Evolutionary conservation across 768 basidiomycete species (phyloP), one percentile per base, ranked within the genome.

Genomic region (Termitomyces heimii): DNA sequence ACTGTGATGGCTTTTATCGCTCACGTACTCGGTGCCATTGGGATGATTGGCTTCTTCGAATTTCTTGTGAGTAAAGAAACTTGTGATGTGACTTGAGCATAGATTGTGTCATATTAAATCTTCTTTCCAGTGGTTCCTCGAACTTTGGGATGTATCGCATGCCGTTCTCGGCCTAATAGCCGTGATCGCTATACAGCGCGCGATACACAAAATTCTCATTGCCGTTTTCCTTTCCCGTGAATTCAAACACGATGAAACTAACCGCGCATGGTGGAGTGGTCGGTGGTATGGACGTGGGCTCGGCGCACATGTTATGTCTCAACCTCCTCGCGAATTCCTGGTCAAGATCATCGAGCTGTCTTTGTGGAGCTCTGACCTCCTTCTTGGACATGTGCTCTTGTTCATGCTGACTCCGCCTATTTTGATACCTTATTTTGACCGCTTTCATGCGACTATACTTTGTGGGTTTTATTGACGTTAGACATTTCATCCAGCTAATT

Each of bases 171-270:
- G 96, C 28, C 80, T 97, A 51, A 92, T 98, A 64, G 82, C 94
- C 8, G 88, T 94, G 59, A 90, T 98, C 59, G 83, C 86, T 56
- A 91, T 98, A 56, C 94, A 98, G 68, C 85, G 97, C 51, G 90
- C 90, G 18, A 74, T 98, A 59, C 88, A 95, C 82, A 98, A 98
- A 79, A 79, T 94, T 58, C 76, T 97, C 55, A 98, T 99, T 66
- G 79, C 95, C 0, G 88, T 96, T 59, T 94, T 95, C 83, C 77
- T 98, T 37, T 89, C 94, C 40, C 89, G 97, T 61, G 97, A 99
- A 73, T 97, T 97, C 82, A 99, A 99, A 76, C 94, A 98, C 69
- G 97, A 99, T 69, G 95, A 98, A 73, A 95, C 93, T 35, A 98
- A 98, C 75, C 82, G 93, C 28, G 95, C 95, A 7, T 99, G 96